Evolutionary conservation across 2,329 filamentous ascomycete genomes (phyloP).

Genomic region (Diaporthe destruens): DNA sequence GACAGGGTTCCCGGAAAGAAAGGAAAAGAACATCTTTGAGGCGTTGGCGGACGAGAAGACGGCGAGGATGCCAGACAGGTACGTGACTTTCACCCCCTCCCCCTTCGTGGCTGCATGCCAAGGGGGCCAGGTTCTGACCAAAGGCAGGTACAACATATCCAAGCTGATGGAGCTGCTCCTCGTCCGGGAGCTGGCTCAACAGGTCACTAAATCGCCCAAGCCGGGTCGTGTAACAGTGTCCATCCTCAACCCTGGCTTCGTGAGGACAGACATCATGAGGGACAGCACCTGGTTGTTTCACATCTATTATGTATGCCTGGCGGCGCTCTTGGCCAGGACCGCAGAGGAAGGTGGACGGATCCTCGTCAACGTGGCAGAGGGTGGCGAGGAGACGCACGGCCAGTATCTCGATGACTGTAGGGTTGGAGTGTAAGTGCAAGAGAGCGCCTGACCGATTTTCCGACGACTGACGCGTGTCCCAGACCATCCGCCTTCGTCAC

Average conservation of each 20-base stretch:
- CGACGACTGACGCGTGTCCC: background rate
- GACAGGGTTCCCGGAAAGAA: constrained; percentile 36
- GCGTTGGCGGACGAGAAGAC: constrained; percentile 16
- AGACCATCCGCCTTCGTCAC: constrained; percentile 11
- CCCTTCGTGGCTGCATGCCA: no score
- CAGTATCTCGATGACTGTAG: constrained; percentile 52
- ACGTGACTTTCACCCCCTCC: no score
- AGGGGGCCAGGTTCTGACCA: background rate
- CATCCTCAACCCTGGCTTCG: constrained; percentile 49
- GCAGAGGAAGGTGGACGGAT: constrained; percentile 59
- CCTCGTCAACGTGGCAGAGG: constrained; percentile 49
- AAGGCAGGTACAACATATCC: constrained; percentile 49
- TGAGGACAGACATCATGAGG: constrained; percentile 44
- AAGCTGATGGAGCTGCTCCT: constrained; percentile 52
- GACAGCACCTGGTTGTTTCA: background rate
- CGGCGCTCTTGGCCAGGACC: constrained; percentile 54
- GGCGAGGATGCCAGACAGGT: constrained; percentile 20
- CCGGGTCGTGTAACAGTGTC: constrained; percentile 50
- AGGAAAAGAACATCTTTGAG: constrained; percentile 43
- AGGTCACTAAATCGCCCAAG: constrained; percentile 36
- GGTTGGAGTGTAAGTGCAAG: constrained; percentile 47
- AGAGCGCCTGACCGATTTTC: no score
- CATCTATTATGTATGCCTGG: constrained; percentile 26
- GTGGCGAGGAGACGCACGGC: constrained; percentile 50
- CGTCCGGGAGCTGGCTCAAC: constrained; percentile 48